Conservation (phyloP, 805 yeast genomes). For the Pichia californica region DNA sequence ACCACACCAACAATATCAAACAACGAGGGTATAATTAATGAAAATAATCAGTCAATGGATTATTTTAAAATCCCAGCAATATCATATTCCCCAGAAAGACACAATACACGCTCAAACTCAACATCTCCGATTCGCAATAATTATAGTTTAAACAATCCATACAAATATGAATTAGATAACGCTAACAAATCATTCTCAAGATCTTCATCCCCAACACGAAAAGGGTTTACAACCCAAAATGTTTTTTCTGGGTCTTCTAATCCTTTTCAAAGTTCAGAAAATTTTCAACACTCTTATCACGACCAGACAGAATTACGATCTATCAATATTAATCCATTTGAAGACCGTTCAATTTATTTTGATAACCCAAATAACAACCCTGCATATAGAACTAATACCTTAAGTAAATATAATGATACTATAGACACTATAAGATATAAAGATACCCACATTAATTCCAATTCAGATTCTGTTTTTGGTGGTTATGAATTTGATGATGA, state of each 20-base stretch:
- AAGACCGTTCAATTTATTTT: too few relatives aligned
- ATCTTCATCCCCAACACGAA: conserved; percentile 19
- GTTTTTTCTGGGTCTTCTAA: too few relatives aligned
- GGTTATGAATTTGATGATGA: conserved; percentile 24
- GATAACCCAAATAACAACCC: too few relatives aligned
- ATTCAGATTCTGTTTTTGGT: conserved; percentile 16
- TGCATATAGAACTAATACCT: too few relatives aligned
- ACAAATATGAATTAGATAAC: too few relatives aligned
- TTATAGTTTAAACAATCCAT: too few relatives aligned
- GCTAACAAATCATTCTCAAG: conserved; percentile 4
- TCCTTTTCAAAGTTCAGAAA: too few relatives aligned
- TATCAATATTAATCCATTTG: neutral
- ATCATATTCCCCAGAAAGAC: conserved; percentile 12
- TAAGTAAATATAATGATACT: too few relatives aligned
- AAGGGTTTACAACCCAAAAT: too few relatives aligned
- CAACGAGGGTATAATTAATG: neutral
- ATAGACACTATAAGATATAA: too few relatives aligned
- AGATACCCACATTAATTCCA: neutral
- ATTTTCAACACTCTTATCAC: neutral
- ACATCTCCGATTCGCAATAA: conserved; percentile 18
- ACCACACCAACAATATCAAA: neutral
- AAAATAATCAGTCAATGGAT: neutral
- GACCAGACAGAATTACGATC: conserved; percentile 1
- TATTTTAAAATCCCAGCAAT: conserved; percentile 2
- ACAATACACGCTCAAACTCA: conserved; percentile 6